These are phyloP conservation scores for Nicotiana noctiflora DNA, from an alignment of 257 asterid genomes.

Conservation along the genomic window DNA sequence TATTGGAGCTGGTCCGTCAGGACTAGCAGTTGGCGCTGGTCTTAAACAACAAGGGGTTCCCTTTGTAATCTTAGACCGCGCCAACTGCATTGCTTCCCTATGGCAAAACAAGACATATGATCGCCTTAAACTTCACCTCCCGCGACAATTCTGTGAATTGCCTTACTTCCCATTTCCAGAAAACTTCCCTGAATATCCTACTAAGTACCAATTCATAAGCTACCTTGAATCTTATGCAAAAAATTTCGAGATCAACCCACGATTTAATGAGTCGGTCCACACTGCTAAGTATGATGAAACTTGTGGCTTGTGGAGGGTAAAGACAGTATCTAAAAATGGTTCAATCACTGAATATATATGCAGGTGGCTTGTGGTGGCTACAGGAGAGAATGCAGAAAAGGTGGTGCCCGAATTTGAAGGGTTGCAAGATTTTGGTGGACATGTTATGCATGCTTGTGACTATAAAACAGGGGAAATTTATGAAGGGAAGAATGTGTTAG, in stretches of 20 bases:
- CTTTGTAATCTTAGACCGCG: slow-evolving; percentile 65
- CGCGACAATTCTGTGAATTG: slow-evolving; percentile 69
- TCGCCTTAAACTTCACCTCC: slow-evolving; percentile 84
- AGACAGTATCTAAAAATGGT: slow-evolving; percentile 18
- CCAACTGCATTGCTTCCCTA: slow-evolving; percentile 87
- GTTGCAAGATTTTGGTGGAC: slow-evolving; percentile 42
- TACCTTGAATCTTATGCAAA: slow-evolving; percentile 63
- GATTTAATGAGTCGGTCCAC: slow-evolving; percentile 57
- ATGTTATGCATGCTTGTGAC: slow-evolving; percentile 69
- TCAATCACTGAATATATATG: slow-evolving; percentile 53
- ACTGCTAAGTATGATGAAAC: slow-evolving; percentile 57
- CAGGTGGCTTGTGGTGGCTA: slow-evolving; percentile 88
- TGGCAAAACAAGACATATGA: slow-evolving; percentile 84
- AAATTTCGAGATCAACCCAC: slow-evolving; percentile 48
- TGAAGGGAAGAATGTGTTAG: slow-evolving; percentile 55
- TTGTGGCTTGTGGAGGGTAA: slow-evolving; percentile 74
- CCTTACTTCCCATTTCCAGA: slow-evolving; percentile 67
- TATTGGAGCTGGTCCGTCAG: slow-evolving; percentile 91
- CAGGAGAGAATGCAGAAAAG: slow-evolving; percentile 85
- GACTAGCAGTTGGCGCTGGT: slow-evolving; percentile 79
- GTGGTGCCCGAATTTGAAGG: slow-evolving; percentile 69
- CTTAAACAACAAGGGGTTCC: slow-evolving; percentile 75
- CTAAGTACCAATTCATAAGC: slow-evolving; percentile 57
- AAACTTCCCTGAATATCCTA: slow-evolving; percentile 67
- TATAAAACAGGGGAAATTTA: slow-evolving; percentile 66